Base-by-base conservation (phyloP, 2,329 filamentous ascomycete genomes). In the Colletotrichum trifolii region DNA sequence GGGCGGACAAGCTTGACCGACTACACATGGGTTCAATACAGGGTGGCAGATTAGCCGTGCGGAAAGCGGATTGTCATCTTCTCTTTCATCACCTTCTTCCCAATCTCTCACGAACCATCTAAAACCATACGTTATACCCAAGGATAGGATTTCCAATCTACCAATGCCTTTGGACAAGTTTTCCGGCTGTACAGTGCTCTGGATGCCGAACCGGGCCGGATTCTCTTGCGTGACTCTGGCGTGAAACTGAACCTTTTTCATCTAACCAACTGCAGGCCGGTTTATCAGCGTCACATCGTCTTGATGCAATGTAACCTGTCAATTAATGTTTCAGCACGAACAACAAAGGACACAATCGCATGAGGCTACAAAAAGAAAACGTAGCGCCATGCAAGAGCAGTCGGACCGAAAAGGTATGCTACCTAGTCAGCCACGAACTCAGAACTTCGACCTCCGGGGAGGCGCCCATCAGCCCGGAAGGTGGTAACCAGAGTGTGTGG, bases 61-160 rank as follows among this genome's bases (percentile, higher is more conserved):
- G 25, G 46, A 65, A 65, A 55, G 62, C 58, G 50, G 52, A 65
- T 62, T 65, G 54, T 56, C 42, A 25, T 25, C 52, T 52, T 64
- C 48, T 35, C 35, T 52, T 62, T 61, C 58, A 64, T 55, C 62
- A 55, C 56, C 40, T 46, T 61, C 62, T 45, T 61, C 61, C 57
- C 56, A 45, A 65, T 65, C 62, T 50, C 49, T 62, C 45, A 62
- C 40, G 58, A 65, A 61, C n/a, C 58, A 61, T 36, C 39, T 40
- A 62, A 35, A 34, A 61, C 45, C 45, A 43, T 8, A 10, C n/a
- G 15, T 46, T 55, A 25, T 40, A 50, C 25, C 57, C 34, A 50
- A 36, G 45, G 38, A 38, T 45, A 45, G 50, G 45, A 13, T 34
- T 58, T 63, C 45, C 33, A 38, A 54, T 38, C 33, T 60, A 42